These are phyloP conservation scores for Phialocephala sp. DNA, from an alignment of 2,329 filamentous ascomycete genomes.

Conservation along the genomic window DNA sequence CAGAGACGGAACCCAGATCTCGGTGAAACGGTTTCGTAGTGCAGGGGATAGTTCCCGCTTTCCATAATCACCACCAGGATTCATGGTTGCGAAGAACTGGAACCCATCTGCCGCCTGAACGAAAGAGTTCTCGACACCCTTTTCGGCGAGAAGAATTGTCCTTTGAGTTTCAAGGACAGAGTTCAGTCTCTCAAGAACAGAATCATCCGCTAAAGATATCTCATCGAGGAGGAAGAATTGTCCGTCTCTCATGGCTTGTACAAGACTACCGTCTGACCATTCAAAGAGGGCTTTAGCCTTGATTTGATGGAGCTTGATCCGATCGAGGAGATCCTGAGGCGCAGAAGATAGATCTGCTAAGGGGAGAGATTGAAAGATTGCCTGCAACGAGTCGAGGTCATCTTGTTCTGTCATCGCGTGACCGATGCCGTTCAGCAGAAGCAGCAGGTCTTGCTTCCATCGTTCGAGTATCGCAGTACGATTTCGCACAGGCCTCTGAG, in stretches of 20 bases:
- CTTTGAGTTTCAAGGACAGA: constrained; percentile 91
- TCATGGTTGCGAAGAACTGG: constrained; percentile 99
- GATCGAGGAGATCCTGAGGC: constrained; percentile 41
- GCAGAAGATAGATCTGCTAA: constrained; percentile 13
- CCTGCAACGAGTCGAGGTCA: constrained; percentile 60
- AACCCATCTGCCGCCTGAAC: constrained; percentile 79
- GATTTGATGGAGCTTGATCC: constrained; percentile 54
- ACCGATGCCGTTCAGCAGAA: constrained; percentile 48
- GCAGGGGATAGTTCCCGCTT: constrained; percentile 97
- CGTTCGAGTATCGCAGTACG: constrained; percentile 72
- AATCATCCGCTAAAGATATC: constrained; percentile 97
- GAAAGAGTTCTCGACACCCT: constrained; percentile 83
- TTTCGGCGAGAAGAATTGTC: constrained; percentile 89
- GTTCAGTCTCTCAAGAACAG: constrained; percentile 93
- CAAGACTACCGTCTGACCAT: constrained; percentile 93
- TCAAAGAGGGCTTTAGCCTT: constrained; percentile 89
- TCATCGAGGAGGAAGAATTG: constrained; percentile 95
- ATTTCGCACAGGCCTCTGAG: constrained; percentile 90
- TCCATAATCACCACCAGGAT: constrained; percentile 96
- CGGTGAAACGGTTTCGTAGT: constrained; percentile 93
- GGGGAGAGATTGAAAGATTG: constrained; percentile 51
- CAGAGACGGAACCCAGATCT: constrained; percentile 95
- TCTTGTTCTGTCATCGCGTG: constrained; percentile 62
- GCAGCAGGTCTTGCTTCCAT: constrained; percentile 65
- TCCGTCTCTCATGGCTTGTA: constrained; percentile 90